These are phyloP conservation scores for Petunia axillaris DNA, from an alignment of 257 asterid genomes.

Conservation along the genomic window DNA sequence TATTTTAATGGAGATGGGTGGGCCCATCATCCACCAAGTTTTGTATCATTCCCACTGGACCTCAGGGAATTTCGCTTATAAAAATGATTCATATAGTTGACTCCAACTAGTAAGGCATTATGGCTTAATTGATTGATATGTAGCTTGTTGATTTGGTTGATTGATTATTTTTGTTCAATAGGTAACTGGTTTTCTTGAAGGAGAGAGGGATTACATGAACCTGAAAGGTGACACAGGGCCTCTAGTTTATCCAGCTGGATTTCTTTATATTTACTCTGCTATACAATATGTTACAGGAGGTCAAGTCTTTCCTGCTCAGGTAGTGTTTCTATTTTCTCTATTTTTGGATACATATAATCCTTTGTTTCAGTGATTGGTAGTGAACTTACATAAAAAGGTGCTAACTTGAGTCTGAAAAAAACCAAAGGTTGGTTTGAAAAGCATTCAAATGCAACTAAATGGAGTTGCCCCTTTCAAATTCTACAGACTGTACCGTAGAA, in stretches of 20 bases:
- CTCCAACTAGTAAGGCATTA: background rate
- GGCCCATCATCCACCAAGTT: no score
- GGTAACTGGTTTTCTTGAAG: slow-evolving; percentile 83
- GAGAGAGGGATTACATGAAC: slow-evolving; percentile 91
- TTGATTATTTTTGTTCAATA: slow-evolving; percentile 23
- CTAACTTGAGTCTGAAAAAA: background rate
- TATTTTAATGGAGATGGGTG: no score
- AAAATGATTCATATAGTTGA: background rate
- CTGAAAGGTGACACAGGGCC: slow-evolving; percentile 97
- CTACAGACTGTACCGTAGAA: background rate
- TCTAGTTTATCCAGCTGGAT: slow-evolving; percentile 96
- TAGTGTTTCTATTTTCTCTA: slow-evolving; percentile 29
- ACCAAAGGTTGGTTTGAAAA: background rate
- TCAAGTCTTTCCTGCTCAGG: slow-evolving; percentile 87
- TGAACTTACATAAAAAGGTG: background rate
- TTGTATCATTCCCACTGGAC: no score
- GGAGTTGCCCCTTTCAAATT: background rate
- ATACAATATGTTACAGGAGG: slow-evolving; percentile 83
- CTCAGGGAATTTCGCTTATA: no score
- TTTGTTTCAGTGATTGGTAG: background rate
- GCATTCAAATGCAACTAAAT: background rate
- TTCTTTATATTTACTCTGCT: slow-evolving; percentile 85
- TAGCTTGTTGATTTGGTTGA: slow-evolving; percentile 16
- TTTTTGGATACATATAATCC: background rate
- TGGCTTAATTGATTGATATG: background rate